Evolutionary conservation across 2,329 filamentous ascomycete species (phyloP), one percentile per base, ranked within the genome.

Genomic region (Aaosphaeria arxii): DNA sequence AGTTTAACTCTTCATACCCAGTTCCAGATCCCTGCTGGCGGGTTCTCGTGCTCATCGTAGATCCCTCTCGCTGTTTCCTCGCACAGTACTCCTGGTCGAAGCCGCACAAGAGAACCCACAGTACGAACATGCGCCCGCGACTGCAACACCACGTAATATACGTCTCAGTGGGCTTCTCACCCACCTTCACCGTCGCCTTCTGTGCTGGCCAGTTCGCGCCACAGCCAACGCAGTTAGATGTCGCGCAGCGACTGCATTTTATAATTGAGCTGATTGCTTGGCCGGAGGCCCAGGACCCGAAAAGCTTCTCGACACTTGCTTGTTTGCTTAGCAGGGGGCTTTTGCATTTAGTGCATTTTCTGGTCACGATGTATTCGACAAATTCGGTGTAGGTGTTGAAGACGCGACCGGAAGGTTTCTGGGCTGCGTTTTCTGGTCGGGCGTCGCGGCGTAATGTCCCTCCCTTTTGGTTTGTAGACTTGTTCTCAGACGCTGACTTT

Each of bases 71-170:
- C 46, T 47, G 36, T 42, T 51, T 54, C 40, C 40, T 36, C 7
- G 30, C 45, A 24, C 55, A 48, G 24, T 56, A 56, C 29, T 58
- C 47, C n/a, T 57, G 44, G 48, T 74, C 72, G 40, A 68, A 69
- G 11, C 64, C 64, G 42, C 64, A 71, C 6, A 75, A 61, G 1
- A 73, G 45, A 4, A 62, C 51, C 69, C 69, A 74, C 39, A 72
- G 63, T 11, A 68, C 31, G 44, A 67, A 61, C 7, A 70, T 29
- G 6, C 64, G 58, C 11, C 65, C 67, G 4, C 51, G 43, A 28
- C 56, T 54, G 48, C 71, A 74, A 52, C 70, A 72, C 70, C 68
- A 72, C 7, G 51, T 49, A 6, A 62, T 38, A 5, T 56, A 47
- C 7, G 44, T 55, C 4, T 47, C 48, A 4, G 46, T 13, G 7